Evolutionary conservation across 768 basidiomycete species (phyloP).

Genomic region (Strobilomyces confusus): DNA sequence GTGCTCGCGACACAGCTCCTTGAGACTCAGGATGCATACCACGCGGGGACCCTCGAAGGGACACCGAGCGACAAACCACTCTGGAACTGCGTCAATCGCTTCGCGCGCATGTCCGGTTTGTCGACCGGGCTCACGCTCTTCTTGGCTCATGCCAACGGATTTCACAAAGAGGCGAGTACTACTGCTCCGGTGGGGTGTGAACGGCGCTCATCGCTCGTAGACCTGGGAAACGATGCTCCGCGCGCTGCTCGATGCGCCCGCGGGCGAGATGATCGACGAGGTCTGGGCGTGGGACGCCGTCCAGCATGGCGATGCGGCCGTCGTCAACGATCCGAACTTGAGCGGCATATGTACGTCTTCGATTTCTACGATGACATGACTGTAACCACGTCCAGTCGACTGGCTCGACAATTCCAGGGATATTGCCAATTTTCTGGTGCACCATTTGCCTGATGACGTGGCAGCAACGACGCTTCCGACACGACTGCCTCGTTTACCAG

Average conservation of each 20-base stretch:
- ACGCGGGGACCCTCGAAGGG: conserved; percentile 14
- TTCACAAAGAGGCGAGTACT: conserved; percentile 74
- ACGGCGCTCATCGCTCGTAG: conserved; percentile 34
- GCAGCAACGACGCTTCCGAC: conserved; percentile 42
- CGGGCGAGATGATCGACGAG: conserved; percentile 51
- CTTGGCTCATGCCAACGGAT: conserved; percentile 82
- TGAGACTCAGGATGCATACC: conserved; percentile 6
- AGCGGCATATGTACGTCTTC: conserved; percentile 54
- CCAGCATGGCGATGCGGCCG: conserved; percentile 81
- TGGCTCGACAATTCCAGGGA: conserved; percentile 80
- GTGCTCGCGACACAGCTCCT: no score
- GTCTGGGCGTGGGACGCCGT: conserved; percentile 83
- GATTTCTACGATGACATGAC: neutral
- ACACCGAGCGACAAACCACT: conserved; percentile 35
- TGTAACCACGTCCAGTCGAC: conserved; percentile 49
- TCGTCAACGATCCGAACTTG: conserved; percentile 58
- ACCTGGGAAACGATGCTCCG: conserved; percentile 73
- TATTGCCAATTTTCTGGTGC: conserved; percentile 66
- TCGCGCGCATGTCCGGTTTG: conserved; percentile 32
- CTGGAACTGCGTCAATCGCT: conserved; percentile 75
- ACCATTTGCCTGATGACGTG: conserved; percentile 54
- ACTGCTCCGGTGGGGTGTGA: neutral
- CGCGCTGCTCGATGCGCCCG: conserved; percentile 44
- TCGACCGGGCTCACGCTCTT: conserved; percentile 57
- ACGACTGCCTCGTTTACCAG: conserved; percentile 48